Conservation (phyloP, 352 stramenopile species). For the Plasmopara muralis region DNA sequence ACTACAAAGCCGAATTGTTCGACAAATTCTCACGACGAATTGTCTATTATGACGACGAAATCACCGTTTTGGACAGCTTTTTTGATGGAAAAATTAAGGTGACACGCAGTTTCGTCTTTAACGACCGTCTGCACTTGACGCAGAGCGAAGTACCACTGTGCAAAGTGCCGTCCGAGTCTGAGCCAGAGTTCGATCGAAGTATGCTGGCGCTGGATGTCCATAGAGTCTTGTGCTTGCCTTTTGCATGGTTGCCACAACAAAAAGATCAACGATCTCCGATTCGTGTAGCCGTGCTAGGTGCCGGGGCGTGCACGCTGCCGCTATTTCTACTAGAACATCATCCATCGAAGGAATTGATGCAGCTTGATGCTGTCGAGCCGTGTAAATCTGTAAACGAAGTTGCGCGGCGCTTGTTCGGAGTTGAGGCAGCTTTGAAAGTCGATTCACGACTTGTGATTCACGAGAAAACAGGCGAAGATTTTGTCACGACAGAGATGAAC, state of each 20-base stretch:
- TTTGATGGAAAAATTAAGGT: constrained; percentile 26
- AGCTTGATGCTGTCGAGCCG: constrained; percentile 58
- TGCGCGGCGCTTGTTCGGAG: constrained; percentile 40
- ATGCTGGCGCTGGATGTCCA: constrained; percentile 60
- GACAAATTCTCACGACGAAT: constrained; percentile 48
- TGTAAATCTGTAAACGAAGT: constrained; percentile 36
- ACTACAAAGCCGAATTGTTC: constrained; percentile 55
- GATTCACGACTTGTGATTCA: constrained; percentile 30
- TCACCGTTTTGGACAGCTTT: constrained; percentile 61
- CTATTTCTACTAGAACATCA: constrained; percentile 46
- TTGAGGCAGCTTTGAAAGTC: constrained; percentile 17
- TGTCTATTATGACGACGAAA: constrained; percentile 40
- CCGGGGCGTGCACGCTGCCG: constrained; percentile 47
- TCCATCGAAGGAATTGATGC: constrained; percentile 14
- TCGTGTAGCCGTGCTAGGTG: constrained; percentile 40
- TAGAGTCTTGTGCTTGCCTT: constrained; percentile 41
- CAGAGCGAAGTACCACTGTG: constrained; percentile 60
- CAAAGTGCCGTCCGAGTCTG: constrained; percentile 5
- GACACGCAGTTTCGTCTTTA: constrained; percentile 69
- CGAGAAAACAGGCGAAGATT: constrained; percentile 38
- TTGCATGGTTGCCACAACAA: constrained; percentile 21
- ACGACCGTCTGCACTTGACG: constrained; percentile 56
- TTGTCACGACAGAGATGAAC: constrained; percentile 23
- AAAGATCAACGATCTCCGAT: constrained; percentile 9
- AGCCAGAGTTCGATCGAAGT: constrained; percentile 34